Conservation (phyloP, 1,284 basidiomycete genomes). For the Tausonia pullulans region DNA sequence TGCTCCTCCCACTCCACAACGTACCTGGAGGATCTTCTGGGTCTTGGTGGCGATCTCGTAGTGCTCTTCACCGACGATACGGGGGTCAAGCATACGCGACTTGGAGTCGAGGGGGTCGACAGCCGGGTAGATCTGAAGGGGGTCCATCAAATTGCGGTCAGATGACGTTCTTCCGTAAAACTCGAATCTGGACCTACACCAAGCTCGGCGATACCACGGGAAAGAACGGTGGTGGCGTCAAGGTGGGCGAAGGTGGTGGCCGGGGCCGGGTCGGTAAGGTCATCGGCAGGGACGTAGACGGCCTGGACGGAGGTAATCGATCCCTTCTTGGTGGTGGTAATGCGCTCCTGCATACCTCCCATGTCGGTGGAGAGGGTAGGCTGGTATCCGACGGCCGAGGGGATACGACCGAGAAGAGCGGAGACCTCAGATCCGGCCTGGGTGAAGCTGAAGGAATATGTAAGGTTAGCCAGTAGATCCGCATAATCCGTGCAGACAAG, state of each 20-base stretch:
- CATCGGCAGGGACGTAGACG: slow-evolving; percentile 98
- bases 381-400: slow-evolving; percentile 99
- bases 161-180: too few relatives aligned
- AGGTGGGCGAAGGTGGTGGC: slow-evolving; percentile 99
- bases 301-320: slow-evolving; percentile 99
- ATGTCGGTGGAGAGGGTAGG: slow-evolving; percentile 98
- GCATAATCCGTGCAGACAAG: background rate
- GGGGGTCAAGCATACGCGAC: slow-evolving; percentile 98
- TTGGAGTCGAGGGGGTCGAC: slow-evolving; percentile 99
- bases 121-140: slow-evolving; percentile 48
- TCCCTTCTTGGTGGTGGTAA: slow-evolving; percentile 99
- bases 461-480: slow-evolving; percentile 18
- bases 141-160: too few relatives aligned
- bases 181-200: slow-evolving; percentile 50
- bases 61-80: slow-evolving; percentile 62
- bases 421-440: slow-evolving; percentile 99
- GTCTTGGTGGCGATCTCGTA: slow-evolving; percentile 84
- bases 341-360: slow-evolving; percentile 99
- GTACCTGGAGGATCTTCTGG: slow-evolving; percentile 84
- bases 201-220: slow-evolving; percentile 96
- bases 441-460: slow-evolving; percentile 52
- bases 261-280: slow-evolving; percentile 97
- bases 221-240: slow-evolving; percentile 98
- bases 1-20: too few relatives aligned
- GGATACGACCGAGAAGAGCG: slow-evolving; percentile 98